Conservation (phyloP, 768 basidiomycete genomes). For the Rhizopogon sp. region DNA sequence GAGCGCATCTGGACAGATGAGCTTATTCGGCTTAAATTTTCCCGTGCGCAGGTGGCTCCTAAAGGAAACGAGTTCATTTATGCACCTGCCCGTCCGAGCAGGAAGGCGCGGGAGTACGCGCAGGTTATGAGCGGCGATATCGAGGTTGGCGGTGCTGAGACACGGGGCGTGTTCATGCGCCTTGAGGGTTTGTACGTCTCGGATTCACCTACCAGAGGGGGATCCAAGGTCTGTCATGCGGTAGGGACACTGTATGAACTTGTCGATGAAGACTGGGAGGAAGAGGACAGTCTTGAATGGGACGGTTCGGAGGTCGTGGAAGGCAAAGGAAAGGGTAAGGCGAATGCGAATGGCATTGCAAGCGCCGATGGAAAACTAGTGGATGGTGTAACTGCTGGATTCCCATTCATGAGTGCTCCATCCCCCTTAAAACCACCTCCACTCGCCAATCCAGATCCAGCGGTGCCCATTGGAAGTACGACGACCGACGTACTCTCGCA, state of each 20-base stretch:
- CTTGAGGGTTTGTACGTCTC: conserved; percentile 62
- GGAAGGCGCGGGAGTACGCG: conserved; percentile 23
- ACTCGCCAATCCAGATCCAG: conserved; percentile 25
- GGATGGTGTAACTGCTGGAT: conserved; percentile 3
- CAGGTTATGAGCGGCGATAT: conserved; percentile 4
- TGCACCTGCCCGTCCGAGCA: conserved; percentile 55
- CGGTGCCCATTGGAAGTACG: conserved; percentile 14
- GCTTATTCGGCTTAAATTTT: conserved; percentile 71
- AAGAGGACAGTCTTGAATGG: conserved; percentile 13
- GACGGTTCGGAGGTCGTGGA: not conserved
- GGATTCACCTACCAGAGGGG: conserved; percentile 42
- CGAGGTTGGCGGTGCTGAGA: conserved; percentile 43
- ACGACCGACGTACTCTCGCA: conserved; percentile 10
- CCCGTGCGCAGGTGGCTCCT: conserved; percentile 63
- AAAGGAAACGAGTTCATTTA: conserved; percentile 54
- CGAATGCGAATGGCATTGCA: conserved; percentile 13
- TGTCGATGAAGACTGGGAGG: conserved; percentile 70
- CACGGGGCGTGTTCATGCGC: conserved; percentile 68
- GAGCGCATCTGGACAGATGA: conserved; percentile 88
- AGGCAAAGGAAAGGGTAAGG: conserved; percentile 28
- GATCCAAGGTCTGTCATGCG: conserved; percentile 56
- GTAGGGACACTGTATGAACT: conserved; percentile 75
- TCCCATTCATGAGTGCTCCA: conserved; percentile 6
- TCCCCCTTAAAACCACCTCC: conserved; percentile 28
- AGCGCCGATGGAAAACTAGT: conserved; percentile 1